Percentiles rank a stretch among this genome's conserved stretches.
These are phyloP conservation scores for Chlorella sorokiniana DNA, from an alignment of 139 green algal species.

Conservation along the genomic window DNA sequence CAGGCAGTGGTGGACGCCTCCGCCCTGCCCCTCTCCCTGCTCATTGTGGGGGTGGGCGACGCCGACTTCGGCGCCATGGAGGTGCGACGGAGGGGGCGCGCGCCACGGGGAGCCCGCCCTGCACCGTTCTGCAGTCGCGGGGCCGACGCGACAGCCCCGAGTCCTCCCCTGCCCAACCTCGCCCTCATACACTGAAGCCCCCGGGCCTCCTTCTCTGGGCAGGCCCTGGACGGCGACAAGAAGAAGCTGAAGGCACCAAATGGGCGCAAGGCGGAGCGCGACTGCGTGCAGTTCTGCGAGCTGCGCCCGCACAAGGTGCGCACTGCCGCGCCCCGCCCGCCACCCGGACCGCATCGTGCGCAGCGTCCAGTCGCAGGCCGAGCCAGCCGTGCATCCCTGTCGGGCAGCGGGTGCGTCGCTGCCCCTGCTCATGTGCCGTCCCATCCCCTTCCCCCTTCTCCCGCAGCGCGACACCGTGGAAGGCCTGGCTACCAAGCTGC, in stretches of 20 bases:
- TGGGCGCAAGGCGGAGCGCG: conserved; percentile 37
- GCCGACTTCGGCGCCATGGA: conserved; percentile 54
- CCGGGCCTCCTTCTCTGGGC: too few species aligned
- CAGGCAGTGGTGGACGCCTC: conserved; percentile 50
- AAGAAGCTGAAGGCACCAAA: background rate
- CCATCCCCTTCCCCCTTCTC: background rate
- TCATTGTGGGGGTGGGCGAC: conserved; percentile 62
- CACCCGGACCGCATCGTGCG: too few species aligned
- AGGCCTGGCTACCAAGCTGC: conserved; percentile 47
- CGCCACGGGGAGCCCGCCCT: too few species aligned
- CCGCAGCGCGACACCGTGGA: conserved; percentile 34
- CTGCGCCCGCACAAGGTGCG: conserved; percentile 5
- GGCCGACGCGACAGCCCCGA: background rate
- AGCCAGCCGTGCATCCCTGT: too few species aligned
- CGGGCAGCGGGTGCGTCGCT: background rate
- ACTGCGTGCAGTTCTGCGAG: conserved; percentile 67
- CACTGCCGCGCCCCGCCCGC: too few species aligned
- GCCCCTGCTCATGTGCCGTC: background rate
- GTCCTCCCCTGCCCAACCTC: background rate
- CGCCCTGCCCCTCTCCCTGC: conserved; percentile 55
- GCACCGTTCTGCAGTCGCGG: background rate
- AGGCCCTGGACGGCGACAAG: conserved; percentile 36
- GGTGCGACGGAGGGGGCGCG: too few species aligned
- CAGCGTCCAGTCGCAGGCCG: too few species aligned
- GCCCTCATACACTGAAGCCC: too few species aligned